phyloP scores from a whole-genome alignment of 2,329 filamentous ascomycete species.

The Chrysosporium queenslandicum region DNA sequence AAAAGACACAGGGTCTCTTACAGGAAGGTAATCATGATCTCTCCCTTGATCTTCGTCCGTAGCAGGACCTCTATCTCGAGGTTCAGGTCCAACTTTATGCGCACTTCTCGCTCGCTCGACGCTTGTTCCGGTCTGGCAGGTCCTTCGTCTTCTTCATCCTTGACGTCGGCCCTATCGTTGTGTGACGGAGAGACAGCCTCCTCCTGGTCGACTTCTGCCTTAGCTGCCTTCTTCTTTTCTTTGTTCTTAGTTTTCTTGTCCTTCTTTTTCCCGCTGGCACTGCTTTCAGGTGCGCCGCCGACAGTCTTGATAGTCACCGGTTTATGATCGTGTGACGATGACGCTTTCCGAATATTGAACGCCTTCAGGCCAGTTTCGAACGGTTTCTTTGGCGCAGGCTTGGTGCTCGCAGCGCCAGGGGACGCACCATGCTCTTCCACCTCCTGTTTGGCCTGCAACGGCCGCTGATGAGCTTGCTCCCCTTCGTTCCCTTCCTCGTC shows the following conservation, averaged over 20 bases:
- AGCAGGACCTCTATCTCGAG: conserved; percentile 14
- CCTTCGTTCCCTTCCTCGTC: background rate
- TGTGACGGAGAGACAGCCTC: background rate
- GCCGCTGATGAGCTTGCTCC: background rate
- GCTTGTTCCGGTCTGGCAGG: conserved; percentile 4
- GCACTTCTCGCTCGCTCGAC: conserved; percentile 6
- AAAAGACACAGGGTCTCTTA: conserved; percentile 10
- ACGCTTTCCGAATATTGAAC: conserved; percentile 9
- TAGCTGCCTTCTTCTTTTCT: background rate
- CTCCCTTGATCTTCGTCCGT: conserved; percentile 14
- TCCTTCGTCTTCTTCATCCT: conserved; percentile 7
- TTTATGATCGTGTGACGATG: background rate
- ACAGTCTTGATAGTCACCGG: conserved; percentile 3
- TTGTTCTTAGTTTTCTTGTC: conserved; percentile 10
- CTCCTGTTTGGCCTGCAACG: background rate
- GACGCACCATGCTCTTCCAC: background rate
- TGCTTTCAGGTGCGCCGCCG: background rate
- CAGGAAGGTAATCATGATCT: conserved; percentile 17
- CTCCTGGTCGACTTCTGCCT: background rate
- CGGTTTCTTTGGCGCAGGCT: background rate
- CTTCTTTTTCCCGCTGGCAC: background rate
- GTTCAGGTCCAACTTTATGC: conserved; percentile 14
- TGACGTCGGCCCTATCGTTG: background rate
- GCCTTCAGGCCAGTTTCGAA: conserved; percentile 10
- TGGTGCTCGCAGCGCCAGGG: background rate